Evolutionary conservation across 305 asterid species (phyloP).

Genomic region (Fraxinus sp.): DNA sequence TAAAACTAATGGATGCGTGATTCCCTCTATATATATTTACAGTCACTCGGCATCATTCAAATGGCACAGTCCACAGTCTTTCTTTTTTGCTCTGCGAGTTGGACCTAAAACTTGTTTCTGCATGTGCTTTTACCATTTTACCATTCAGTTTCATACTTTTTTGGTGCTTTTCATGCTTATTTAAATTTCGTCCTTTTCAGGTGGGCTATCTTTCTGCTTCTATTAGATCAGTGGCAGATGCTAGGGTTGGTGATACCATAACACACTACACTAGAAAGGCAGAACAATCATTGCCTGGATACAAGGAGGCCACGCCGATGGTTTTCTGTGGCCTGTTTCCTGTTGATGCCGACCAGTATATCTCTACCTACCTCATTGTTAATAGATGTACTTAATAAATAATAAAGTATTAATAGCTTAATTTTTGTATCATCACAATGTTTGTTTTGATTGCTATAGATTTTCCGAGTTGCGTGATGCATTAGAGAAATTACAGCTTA

Average conservation of each 20-base stretch:
- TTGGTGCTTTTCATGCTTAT: conserved; percentile 17
- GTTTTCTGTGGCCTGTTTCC: conserved; percentile 99
- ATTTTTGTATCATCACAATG: conserved; percentile 19
- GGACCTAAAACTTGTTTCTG: neutral
- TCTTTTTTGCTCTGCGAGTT: neutral
- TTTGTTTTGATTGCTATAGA: conserved; percentile 40
- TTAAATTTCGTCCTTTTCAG: conserved; percentile 45
- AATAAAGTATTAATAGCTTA: conserved; percentile 8
- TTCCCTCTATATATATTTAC: neutral
- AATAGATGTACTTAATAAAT: conserved; percentile 1
- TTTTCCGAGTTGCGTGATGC: conserved; percentile 95
- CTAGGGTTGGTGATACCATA: conserved; percentile 98
- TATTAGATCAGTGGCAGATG: conserved; percentile 96
- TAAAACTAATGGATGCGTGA: neutral
- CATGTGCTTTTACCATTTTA: conserved; percentile 15
- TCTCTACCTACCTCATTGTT: conserved; percentile 24
- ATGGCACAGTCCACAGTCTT: neutral
- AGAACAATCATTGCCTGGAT: conserved; percentile 85
- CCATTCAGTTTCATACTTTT: neutral
- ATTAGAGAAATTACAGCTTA: conserved; percentile 89
- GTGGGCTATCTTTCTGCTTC: conserved; percentile 96
- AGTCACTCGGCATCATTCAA: neutral
- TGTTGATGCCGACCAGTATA: conserved; percentile 93
- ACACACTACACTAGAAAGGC: conserved; percentile 82
- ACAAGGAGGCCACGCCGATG: conserved; percentile 98